A percentile compares a stretch with the other conserved stretches of the same genome.
Conservation (phyloP, 2,329 filamentous ascomycete genomes). For the Colletotrichum chrysophilum region DNA sequence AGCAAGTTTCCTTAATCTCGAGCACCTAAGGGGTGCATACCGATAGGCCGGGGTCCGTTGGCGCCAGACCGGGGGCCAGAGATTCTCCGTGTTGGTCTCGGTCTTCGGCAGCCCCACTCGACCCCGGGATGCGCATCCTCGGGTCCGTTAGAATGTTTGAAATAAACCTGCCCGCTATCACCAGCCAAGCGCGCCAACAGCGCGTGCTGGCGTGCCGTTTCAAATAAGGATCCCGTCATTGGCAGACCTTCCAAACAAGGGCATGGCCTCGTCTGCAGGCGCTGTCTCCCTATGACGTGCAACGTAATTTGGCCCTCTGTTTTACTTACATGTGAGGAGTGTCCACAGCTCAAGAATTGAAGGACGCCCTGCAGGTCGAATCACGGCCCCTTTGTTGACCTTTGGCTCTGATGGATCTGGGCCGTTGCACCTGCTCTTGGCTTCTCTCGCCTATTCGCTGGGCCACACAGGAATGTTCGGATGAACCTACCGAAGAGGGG, state of each 20-base stretch:
- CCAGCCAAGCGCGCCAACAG: slow-evolving; percentile 4
- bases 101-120: slow-evolving; percentile 4
- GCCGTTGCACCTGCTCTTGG: neutral
- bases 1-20: slow-evolving; percentile 12
- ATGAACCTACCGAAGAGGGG: neutral
- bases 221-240: slow-evolving; percentile 4
- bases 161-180: neutral
- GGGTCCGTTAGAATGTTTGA: slow-evolving; percentile 10
- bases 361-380: neutral
- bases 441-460: neutral
- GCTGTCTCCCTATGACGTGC: slow-evolving; percentile 11
- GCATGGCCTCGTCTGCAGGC: neutral
- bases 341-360: neutral
- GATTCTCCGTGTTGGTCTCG: slow-evolving; percentile 9
- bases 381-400: neutral
- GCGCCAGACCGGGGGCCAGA: neutral
- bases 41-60: neutral
- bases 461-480: neutral
- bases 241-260: neutral
- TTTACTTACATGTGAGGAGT: neutral
- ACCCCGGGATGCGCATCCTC: slow-evolving; percentile 9
- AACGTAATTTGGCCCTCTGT: neutral
- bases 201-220: neutral
- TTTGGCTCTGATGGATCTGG: neutral
- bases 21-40: neutral